These are phyloP conservation scores for Kwoniella botswanensis DNA, from an alignment of 768 basidiomycete genomes.

Conservation along the genomic window DNA sequence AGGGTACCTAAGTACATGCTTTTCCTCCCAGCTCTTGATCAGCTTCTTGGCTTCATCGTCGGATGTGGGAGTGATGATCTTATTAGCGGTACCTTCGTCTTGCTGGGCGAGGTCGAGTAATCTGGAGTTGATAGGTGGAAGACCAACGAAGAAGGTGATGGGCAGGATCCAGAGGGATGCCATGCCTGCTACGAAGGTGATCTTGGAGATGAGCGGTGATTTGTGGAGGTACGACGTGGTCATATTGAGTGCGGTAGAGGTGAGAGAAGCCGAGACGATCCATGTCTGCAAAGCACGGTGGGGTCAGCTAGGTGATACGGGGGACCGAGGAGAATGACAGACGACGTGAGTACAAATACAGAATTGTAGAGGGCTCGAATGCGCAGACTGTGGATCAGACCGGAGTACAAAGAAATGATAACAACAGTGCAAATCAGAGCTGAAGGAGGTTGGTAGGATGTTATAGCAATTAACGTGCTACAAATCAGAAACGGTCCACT, in stretches of 20 bases:
- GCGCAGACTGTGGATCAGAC: too few relatives aligned
- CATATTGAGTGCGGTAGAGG: constrained; percentile 5
- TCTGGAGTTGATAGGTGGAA: constrained; percentile 15
- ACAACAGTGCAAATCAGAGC: too few relatives aligned
- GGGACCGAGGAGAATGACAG: too few relatives aligned
- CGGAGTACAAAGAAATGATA: too few relatives aligned
- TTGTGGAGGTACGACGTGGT: constrained; percentile 17
- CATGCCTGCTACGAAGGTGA: constrained; percentile 9
- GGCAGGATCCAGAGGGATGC: constrained; percentile 5
- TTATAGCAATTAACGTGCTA: too few relatives aligned
- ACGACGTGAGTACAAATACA: too few relatives aligned
- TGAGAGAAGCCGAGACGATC: constrained; percentile 3
- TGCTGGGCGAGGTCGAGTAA: neutral
- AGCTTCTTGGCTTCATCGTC: constrained; percentile 6
- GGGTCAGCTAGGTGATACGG: neutral
- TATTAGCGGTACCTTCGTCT: constrained; percentile 1
- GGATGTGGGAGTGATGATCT: neutral
- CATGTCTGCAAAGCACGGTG: neutral
- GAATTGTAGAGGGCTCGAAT: too few relatives aligned
- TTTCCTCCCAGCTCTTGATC: constrained; percentile 8
- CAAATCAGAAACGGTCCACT: neutral
- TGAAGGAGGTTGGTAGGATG: too few relatives aligned
- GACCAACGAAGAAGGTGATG: constrained; percentile 1
- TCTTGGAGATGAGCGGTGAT: constrained; percentile 4
- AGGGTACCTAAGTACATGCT: constrained; percentile 1